phyloP scores from a whole-genome alignment of 345 rosid genomes.

The Corymbia maculata region DNA sequence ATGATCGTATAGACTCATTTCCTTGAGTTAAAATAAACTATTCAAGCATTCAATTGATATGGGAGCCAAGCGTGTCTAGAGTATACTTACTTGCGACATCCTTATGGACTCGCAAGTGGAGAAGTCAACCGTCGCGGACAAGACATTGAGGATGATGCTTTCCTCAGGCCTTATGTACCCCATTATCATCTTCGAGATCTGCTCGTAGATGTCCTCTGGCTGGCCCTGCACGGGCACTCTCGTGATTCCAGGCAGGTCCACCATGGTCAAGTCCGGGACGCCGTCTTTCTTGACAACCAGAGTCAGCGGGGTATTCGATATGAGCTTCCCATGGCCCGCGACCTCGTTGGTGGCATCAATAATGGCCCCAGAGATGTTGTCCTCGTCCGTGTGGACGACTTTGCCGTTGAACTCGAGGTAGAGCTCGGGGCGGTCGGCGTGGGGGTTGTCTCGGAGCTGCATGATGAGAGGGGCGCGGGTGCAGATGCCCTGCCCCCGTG shows the following conservation, averaged over 20 bases:
- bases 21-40: background rate
- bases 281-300: constrained; percentile 31
- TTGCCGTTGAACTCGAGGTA: background rate
- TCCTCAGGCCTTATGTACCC: constrained; percentile 30
- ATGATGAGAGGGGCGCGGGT: background rate
- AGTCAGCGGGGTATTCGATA: constrained; percentile 29
- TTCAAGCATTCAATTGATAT: background rate
- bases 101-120: constrained; percentile 41
- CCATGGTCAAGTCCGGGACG: constrained; percentile 46
- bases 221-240: constrained; percentile 44
- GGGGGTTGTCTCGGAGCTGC: background rate
- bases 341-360: constrained; percentile 25
- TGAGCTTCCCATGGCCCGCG: constrained; percentile 36
- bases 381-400: constrained; percentile 4
- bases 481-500: background rate
- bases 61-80: background rate
- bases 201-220: constrained; percentile 33
- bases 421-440: background rate
- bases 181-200: constrained; percentile 26
- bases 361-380: constrained; percentile 14
- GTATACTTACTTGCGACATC: constrained; percentile 19
- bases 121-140: constrained; percentile 36
- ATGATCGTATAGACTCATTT: background rate
- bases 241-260: constrained; percentile 55
- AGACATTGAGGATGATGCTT: constrained; percentile 35